Conservation (phyloP, 2,329 filamentous ascomycete species). For the Ilyonectria destructans region DNA sequence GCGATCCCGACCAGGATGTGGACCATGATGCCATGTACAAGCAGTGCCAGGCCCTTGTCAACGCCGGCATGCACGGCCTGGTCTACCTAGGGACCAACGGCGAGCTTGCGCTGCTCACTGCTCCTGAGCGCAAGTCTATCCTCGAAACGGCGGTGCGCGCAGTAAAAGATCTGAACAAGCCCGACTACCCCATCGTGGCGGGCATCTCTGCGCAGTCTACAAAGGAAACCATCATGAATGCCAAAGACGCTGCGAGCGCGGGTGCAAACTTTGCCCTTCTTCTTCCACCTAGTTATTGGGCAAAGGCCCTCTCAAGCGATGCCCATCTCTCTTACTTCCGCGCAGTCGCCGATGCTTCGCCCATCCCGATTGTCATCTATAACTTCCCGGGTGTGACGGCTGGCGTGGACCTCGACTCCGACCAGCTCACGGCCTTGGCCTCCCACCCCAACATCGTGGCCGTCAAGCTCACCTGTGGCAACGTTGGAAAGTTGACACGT, state of each 20-base stretch:
- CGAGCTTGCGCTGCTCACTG: conserved; percentile 60
- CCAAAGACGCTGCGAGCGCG: conserved; percentile 76
- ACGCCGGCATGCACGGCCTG: conserved; percentile 62
- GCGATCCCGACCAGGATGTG: conserved; percentile 57
- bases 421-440: conserved; percentile 72
- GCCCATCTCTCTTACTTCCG: conserved; percentile 77
- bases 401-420: conserved; percentile 77
- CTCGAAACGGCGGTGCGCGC: conserved; percentile 57
- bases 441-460: conserved; percentile 78
- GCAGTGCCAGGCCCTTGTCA: conserved; percentile 60
- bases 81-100: conserved; percentile 65
- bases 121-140: conserved; percentile 60
- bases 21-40: conserved; percentile 63
- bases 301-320: conserved; percentile 64
- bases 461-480: conserved; percentile 79
- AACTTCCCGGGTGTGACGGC: conserved; percentile 78
- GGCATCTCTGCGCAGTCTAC: conserved; percentile 67
- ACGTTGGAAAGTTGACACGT: conserved; percentile 78
- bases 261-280: conserved; percentile 84
- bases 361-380: conserved; percentile 79
- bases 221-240: conserved; percentile 75
- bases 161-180: conserved; percentile 54
- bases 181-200: conserved; percentile 61
- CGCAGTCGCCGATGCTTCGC: conserved; percentile 73
- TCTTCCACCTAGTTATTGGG: conserved; percentile 84